Evolutionary conservation across 306 rosid genomes (phyloP), one percentile per base, ranked within the genome.

Genomic region (Astragalus membranaceus): DNA sequence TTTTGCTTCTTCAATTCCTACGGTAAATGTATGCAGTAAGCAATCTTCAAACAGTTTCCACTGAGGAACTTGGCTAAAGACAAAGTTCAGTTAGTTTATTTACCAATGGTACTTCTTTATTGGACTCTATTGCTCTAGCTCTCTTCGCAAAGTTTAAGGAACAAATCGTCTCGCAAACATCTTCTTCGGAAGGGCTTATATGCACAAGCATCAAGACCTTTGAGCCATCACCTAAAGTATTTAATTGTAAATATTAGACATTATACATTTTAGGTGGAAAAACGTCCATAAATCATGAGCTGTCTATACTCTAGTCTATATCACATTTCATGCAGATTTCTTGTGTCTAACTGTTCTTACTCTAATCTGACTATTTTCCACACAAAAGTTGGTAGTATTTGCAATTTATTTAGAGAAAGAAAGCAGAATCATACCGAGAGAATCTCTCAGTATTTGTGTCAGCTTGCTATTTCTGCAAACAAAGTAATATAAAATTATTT

Each of bases 401-500:
- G 63, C 69, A 72, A 52, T 72, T 11, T 56, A 52, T 72, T 13
- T 56, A 50, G 55, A 70, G 61, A 83, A 83, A 80, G 50, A 32
- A 64, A 47, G 73, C 6, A 15, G 73, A 60, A 35, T n/a, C 54
- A 71, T 86, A 93, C 98, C 98, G 32, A 90, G 77, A 47, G 98
- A 93, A 86, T 93, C 98, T 77, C 88, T 90, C 70, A 90, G 92
- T 56, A 93, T 84, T 79, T 93, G 96, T 65, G 98, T 93, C 63
- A 93, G 96, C 93, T 90, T 93, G 80, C 97, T 93, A 84, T 93
- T 93, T 83, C 97, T 93, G 98, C 88, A 85, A 79, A 65, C 57
- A 79, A 77, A 62, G 69, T 67, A 60, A 67, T 41, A 48, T 43
- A 8, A 58, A 67, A 57, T 35, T 50, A 73, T 44, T 75, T 66